Base-by-base conservation (phyloP, 805 yeast genomes). In the Tetrapisispora iriomotensis region DNA sequence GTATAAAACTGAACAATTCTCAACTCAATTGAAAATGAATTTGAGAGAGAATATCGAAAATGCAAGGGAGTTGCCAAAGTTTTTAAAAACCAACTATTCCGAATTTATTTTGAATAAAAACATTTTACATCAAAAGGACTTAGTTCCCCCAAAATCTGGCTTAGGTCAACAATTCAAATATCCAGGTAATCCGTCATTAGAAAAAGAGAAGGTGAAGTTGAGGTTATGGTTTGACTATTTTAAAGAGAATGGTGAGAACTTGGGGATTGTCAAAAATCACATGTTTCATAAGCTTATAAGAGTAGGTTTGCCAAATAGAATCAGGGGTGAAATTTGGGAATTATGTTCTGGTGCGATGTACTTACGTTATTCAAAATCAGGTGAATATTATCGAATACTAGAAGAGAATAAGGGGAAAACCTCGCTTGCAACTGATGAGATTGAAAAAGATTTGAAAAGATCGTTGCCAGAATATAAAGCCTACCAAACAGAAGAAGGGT, bases 271-370 rank as follows among this genome's bases (percentile, higher is more conserved):
- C 1, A 73, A 77, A 35, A 84, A 82, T 40, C 84, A 78, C 28
- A 75, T 78, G 54, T 94, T 86, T 54, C 83, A 79, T 58, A 83
- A 82, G 53, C 71, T 92, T 37, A 72, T 92, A 8, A 70, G 96
- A 37, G 92, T 88, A 13, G 97, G 98, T 0, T 69, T 92, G 19
- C 97, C 97, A n/a, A 90, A 90, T 55, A 71, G 94, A 43, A 66
- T 92, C 39, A 72, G 99, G 48, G 98, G 98, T 28, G 99, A 92
- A 54, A 67, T 92, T 12, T 92, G 99, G 99, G 98, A 92, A 58
- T 64, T 85, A 39, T 75, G 86, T 38, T 76, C 85, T 32, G 99
- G 98, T 3, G 79, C 95, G 0, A 77, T 87, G 68, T 85, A 76
- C 53, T 53, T 74, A 38, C 68, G 97, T 37, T 72, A 77, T 52